Base-by-base conservation (phyloP, 495 filamentous ascomycete genomes). In the Cryomyces minteri region DNA sequence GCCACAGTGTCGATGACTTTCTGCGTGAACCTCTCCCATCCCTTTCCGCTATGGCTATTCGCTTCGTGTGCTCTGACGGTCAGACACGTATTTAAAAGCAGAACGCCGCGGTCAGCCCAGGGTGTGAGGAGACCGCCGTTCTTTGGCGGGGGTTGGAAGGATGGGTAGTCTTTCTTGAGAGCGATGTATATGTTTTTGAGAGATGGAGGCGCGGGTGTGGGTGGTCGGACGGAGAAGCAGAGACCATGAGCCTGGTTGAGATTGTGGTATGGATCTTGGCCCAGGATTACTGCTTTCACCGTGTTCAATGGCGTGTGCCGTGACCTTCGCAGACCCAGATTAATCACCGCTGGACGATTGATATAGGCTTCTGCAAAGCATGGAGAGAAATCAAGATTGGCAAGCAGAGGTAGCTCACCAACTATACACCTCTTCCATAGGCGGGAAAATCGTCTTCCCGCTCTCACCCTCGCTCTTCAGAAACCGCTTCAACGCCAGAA, bases 261-360 rank as follows among this genome's bases (percentile, higher is more conserved):
- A 59, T 92, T 90, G 67, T 96, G 90, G 62, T 98, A 98, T 5
- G 90, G 90, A 60, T 98, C 90, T 64, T 98, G 90, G 49, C 92
- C 90, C 39, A 95, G 54, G 60, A 98, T 82, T 6, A 98, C 85
- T 40, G 77, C 77, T 56, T 88, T 90, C 46, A 96, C 88, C 2
- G 65, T 80, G 64, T 79, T 62, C 45, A 96, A 73, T 29, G 90
- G 92, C 1, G 88, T 95, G 60, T 92, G 77, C 32, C 86, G 79
- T 43, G 84, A 92, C 84, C 84, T 92, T 25, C 18, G 2, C 18
- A 25, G 18, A 25, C 18, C 18, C 2, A 2, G 18, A 2, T 25
- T 25, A 25, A 2, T 2, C 18, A 25, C 18, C 18, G 18, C 18
- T 25, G 18, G 18, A 25, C 2, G 18, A 25, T 25, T 25, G 18